These are phyloP conservation scores for Fusarium musae DNA, from an alignment of 2,329 filamentous ascomycete genomes.

Conservation along the genomic window DNA sequence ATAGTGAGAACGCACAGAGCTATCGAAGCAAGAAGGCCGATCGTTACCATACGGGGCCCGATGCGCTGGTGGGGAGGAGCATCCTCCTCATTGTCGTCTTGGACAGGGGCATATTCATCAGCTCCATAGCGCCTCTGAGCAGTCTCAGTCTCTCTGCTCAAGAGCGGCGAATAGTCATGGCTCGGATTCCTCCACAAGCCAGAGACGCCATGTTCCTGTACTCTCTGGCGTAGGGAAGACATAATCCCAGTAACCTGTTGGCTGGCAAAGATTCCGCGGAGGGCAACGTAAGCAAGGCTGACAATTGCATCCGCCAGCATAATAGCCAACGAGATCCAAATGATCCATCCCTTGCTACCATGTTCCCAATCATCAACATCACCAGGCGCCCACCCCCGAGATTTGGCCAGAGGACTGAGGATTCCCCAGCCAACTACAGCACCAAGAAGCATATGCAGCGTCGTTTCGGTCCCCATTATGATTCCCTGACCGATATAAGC, in stretches of 20 bases:
- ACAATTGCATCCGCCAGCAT: slow-evolving; percentile 96
- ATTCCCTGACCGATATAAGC: slow-evolving; percentile 98
- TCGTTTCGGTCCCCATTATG: slow-evolving; percentile 97
- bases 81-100: slow-evolving; percentile 72
- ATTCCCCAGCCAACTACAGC: slow-evolving; percentile 91
- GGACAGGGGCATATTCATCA: slow-evolving; percentile 10
- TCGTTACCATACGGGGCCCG: slow-evolving; percentile 72
- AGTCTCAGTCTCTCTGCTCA: slow-evolving; percentile 13
- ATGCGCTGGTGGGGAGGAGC: slow-evolving; percentile 87
- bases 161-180: slow-evolving; percentile 42
- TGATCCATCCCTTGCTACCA: slow-evolving; percentile 98
- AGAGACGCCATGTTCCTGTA: slow-evolving; percentile 35
- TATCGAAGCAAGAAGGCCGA: slow-evolving; percentile 82
- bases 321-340: slow-evolving; percentile 95
- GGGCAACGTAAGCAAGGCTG: slow-evolving; percentile 81
- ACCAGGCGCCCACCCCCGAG: slow-evolving; percentile 88
- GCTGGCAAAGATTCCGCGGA: slow-evolving; percentile 64
- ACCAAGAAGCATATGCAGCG: slow-evolving; percentile 93
- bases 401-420: slow-evolving; percentile 88
- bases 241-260: slow-evolving; percentile 3
- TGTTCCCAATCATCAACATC: slow-evolving; percentile 87
- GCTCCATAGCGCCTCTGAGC: slow-evolving; percentile 1
- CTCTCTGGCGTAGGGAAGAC: slow-evolving; percentile 11
- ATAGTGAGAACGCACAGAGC: slow-evolving; percentile 83
- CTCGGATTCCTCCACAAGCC: slow-evolving; percentile 32